Evolutionary conservation across 2,329 filamentous ascomycete genomes (phyloP), one percentile per base, ranked within the genome.

Genomic region (Celoporthe dispersa): DNA sequence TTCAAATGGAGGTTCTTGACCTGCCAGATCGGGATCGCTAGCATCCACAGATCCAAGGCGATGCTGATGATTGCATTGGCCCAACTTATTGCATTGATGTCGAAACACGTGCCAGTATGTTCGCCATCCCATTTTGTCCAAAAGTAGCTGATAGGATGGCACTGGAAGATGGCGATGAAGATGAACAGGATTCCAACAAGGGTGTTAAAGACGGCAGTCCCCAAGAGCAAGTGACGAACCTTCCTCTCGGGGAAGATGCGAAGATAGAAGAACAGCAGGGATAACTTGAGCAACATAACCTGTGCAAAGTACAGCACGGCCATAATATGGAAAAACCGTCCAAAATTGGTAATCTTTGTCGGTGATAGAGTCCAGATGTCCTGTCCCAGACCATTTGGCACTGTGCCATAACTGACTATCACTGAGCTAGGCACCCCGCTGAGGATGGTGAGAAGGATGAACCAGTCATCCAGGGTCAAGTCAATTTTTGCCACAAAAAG

Each of bases 121-220:
- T 80, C 75, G 0, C 79, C 80, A 19, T 82, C 80, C 81, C 83
- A 85, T 12, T 76, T 75, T 0, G 72, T 75, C 83, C 83, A 85
- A 69, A 80, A 81, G 53, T 77, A 82, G 4, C 70, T 71, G 0
- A 84, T 74, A 0, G 83, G 83, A 1, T 74, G 76, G 65, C 82
- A 84, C 48, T 83, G 78, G 9, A 82, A 79, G 1, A 81, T 75
- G 4, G 74, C 76, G 2, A 76, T 72, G 1, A 82, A 63, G 1
- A 77, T 68, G 61, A 82, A 84, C 0, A 75, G 67, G 0, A 78
- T 35, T 0, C 78, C 79, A 14, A 59, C 66, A 16, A 68, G 14
- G 1, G 41, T 14, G 6, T 61, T 65, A 16, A 72, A 68, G 2
- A 53, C 64, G 22, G 67, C 57, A 1, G 70, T 72, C 8, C 28